Percentiles rank a stretch among this genome's conserved stretches.
Conservation (phyloP, 495 filamentous ascomycete genomes). For the Delitschia confertaspora region DNA sequence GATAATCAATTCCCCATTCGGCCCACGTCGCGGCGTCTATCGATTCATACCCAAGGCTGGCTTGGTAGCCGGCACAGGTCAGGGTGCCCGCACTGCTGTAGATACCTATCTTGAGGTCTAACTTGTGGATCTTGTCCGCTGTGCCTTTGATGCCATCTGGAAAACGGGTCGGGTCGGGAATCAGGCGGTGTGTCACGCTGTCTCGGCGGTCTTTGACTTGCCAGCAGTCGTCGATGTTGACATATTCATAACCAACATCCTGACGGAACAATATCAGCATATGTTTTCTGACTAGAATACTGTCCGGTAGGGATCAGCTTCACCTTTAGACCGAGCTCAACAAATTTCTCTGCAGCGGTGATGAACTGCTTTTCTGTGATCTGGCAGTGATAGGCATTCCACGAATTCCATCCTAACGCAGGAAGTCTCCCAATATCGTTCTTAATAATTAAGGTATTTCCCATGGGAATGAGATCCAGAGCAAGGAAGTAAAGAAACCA, state of each 20-base stretch:
- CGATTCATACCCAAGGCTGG: slow-evolving; percentile 51
- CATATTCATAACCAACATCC: slow-evolving; percentile 32
- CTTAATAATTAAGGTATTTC: not conserved
- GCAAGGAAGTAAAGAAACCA: no score
- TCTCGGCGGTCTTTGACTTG: slow-evolving; percentile 24
- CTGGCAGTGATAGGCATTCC: slow-evolving; percentile 39
- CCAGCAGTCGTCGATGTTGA: slow-evolving; percentile 34
- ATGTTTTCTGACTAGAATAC: no score
- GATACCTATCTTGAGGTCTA: slow-evolving; percentile 33
- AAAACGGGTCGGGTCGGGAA: slow-evolving; percentile 41
- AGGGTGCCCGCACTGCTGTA: slow-evolving; percentile 44
- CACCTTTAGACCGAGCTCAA: slow-evolving; percentile 30
- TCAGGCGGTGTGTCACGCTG: slow-evolving; percentile 37
- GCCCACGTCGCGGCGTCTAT: slow-evolving; percentile 55
- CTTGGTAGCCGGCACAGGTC: slow-evolving; percentile 58
- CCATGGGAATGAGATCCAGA: not conserved
- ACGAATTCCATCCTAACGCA: slow-evolving; percentile 53
- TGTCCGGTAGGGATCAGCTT: no score
- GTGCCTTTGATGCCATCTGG: slow-evolving; percentile 30
- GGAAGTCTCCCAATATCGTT: slow-evolving; percentile 39
- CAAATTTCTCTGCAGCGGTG: slow-evolving; percentile 25
- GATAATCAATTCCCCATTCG: slow-evolving; percentile 60
- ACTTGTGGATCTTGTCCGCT: slow-evolving; percentile 29
- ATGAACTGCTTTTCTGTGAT: slow-evolving; percentile 31
- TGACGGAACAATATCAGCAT: no score